Base-by-base conservation (phyloP, 208 protist species). In the Crithidia bombi region DNA sequence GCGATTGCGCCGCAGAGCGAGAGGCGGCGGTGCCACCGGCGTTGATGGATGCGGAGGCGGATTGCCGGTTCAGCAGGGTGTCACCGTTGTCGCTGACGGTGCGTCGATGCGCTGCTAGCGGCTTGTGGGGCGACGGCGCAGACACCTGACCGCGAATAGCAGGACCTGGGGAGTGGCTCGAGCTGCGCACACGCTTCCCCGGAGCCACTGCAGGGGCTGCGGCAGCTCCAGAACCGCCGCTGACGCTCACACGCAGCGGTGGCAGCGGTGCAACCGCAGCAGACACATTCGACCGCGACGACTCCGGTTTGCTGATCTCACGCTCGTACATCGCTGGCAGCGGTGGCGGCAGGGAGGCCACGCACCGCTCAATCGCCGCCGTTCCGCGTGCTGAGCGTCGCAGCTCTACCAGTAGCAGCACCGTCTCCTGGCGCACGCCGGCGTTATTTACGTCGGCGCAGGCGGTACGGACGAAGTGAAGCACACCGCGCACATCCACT, bases 401-500 rank as follows among this genome's bases (percentile, higher is more conserved):
- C 35, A 94, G 68, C 12, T 68, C 81, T 0, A 82, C 51, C 5
- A 96, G 65, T 5, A 96, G 58, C 36, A 72, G 39, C 52, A 87
- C 70, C 25, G 69, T 75, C 10, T 85, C 80, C 17, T 78, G 47
- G 12, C 84, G 69, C 44, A 90, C 80, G 0, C 79, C 64, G 17
- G 81, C 63, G 47, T 69, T 71, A 25, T 63, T 81, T 51, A 85
- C 50, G 21, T 94, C 88, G 36, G 88, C 65, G 57, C 86, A 89
- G 35, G 82, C 65, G 10, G 63, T 66, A 46, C 89, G 86, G 9
- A 94, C 61, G 62, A 93, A 96, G 32, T 92, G 80, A 19, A 93
- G 51, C 19, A 89, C 63, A 44, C 57, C 65, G 62, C 78, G 79
- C 39, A 74, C 72, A 21, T 94, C 86, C 9, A 88, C 25, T 19